Evolutionary conservation across 1,139 yeast species (phyloP), one percentile per base, ranked within the genome.

Genomic region (Blastobotrys illinoisensis): DNA sequence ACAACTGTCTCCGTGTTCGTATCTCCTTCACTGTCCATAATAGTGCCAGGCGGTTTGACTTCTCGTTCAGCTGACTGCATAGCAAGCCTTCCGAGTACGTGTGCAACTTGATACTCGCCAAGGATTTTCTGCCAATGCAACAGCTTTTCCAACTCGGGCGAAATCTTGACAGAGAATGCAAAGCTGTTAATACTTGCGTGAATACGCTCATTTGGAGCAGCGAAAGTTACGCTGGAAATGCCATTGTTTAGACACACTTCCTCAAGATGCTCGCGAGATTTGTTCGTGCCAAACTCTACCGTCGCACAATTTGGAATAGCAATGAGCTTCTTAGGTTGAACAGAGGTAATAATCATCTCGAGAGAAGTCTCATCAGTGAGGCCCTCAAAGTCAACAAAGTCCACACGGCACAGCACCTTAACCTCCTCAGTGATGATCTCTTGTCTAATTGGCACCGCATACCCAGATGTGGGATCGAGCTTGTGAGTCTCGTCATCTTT

Each of bases 111-210:
- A 66, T 85, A 88, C 45, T 88, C 88, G 45, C 89, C 91, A 47
- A 88, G 83, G 56, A 87, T 83, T 58, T 79, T 80, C 67, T 91
- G 97, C 99, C 99, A 93, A 56, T 80, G 79, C 56, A 93, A 74
- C 21, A 76, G 71, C 23, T 76, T 74, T n/a, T 82, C 81, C 48
- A 93, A 72, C 9, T 77, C 77, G 19, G 86, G 86, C 58, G 89
- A 91, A 47, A 93, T 73, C 54, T 83, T 76, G 36, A 91, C 80
- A 64, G 86, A 90, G 57, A 85, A 85, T 23, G 91, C 82, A 58
- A 83, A 84, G 28, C 84, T 73, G 4, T 79, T 78, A 44, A 82
- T 79, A 18, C 86, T 85, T n/a, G 86, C 77, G 49, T 77, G 75
- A 9, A 82, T 68, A 2, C 74, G 64, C 28, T 72, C 71, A 60